These are phyloP conservation scores for Hydrangea macrophylla DNA, from an alignment of 148 eudicot genomes.

Conservation along the genomic window DNA sequence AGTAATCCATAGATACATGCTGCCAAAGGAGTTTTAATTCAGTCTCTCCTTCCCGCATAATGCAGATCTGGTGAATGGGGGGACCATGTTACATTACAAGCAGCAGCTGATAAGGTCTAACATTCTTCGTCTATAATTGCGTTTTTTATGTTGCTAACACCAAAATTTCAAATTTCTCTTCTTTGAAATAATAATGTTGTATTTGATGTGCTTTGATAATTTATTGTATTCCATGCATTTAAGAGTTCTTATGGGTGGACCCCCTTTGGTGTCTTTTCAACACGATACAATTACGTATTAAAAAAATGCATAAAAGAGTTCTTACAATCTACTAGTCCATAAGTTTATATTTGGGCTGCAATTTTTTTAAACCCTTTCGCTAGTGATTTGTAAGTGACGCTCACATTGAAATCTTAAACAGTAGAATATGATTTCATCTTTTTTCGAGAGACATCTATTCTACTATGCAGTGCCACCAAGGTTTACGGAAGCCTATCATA, in stretches of 20 bases:
- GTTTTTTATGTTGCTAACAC: background rate
- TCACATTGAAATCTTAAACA: background rate
- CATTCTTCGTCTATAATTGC: conserved; percentile 3
- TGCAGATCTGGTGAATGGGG: conserved; percentile 94
- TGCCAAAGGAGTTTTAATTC: background rate
- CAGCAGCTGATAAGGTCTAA: conserved; percentile 83
- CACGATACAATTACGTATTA: no score
- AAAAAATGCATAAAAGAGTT: no score
- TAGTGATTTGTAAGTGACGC: no score
- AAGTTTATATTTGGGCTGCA: background rate
- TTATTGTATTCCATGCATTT: no score
- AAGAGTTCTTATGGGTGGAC: no score
- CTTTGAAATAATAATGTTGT: background rate
- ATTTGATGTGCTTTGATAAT: conserved; percentile 6
- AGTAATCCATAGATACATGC: conserved; percentile 11
- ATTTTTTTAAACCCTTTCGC: background rate
- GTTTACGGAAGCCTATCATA: no score
- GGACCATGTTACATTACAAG: conserved; percentile 89
- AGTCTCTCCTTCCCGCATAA: background rate
- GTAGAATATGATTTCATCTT: background rate
- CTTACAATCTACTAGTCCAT: background rate
- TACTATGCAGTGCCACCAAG: no score
- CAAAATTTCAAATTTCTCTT: background rate
- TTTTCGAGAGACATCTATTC: background rate
- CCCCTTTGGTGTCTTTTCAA: no score